These are phyloP conservation scores for Sistotremastrum suecicum DNA, from an alignment of 768 basidiomycete species.

Conservation along the genomic window DNA sequence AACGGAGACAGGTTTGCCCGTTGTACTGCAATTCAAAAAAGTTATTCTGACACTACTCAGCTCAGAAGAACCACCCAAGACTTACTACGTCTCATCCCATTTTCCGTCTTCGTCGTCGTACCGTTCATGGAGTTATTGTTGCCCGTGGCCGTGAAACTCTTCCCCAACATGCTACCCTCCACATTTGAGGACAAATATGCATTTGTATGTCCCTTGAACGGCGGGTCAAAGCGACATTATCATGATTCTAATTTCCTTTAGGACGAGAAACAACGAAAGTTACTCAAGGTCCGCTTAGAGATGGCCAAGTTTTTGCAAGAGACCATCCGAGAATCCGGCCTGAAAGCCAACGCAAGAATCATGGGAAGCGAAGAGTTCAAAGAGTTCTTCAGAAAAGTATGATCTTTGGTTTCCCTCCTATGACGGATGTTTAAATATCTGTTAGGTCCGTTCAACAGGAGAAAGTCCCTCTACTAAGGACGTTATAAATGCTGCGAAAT, in stretches of 20 bases:
- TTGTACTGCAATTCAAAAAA: conserved; percentile 6
- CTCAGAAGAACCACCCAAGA: conserved; percentile 89
- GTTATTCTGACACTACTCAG: conserved; percentile 24
- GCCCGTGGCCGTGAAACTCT: conserved; percentile 90
- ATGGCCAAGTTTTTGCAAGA: conserved; percentile 99
- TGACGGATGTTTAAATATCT: not conserved
- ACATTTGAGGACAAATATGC: conserved; percentile 97
- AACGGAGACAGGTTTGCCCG: conserved; percentile 68
- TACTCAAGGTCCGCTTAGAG: conserved; percentile 85
- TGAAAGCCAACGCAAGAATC: conserved; percentile 87
- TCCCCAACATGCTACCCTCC: conserved; percentile 97
- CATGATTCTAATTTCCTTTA: conserved; percentile 17
- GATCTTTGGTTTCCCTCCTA: conserved; percentile 1
- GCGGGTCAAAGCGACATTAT: not conserved
- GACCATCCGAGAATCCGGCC: conserved; percentile 84
- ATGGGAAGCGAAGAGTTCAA: conserved; percentile 94
- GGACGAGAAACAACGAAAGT: conserved; percentile 96
- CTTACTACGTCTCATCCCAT: conserved; percentile 83
- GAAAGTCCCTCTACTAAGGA: conserved; percentile 83
- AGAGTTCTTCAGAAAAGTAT: conserved; percentile 95
- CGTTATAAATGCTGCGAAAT: conserved; percentile 86
- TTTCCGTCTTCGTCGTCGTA: conserved; percentile 86
- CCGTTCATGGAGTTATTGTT: conserved; percentile 98
- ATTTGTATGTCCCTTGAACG: conserved; percentile 39
- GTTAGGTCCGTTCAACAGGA: conserved; percentile 84